phyloP scores from a whole-genome alignment of 352 stramenopile species.

The Halophytophthora batemanensis region DNA sequence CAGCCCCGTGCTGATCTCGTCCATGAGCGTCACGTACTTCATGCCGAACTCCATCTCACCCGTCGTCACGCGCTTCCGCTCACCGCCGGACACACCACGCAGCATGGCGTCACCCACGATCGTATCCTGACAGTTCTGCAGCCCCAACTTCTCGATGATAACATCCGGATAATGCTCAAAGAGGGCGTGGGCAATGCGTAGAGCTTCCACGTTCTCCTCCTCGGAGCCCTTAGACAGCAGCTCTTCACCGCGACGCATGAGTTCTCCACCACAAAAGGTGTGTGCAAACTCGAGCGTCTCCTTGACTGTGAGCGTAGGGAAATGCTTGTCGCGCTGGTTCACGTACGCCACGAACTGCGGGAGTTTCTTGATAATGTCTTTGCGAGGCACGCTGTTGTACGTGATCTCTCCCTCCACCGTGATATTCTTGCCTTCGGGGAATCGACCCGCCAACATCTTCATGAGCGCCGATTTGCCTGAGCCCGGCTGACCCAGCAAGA shows the following conservation, averaged over 20 bases:
- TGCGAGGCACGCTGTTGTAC: constrained; percentile 15
- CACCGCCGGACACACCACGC: constrained; percentile 63
- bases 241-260: constrained; percentile 14
- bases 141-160: constrained; percentile 38
- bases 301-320: constrained; percentile 20
- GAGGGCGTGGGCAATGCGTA: constrained; percentile 13
- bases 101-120: constrained; percentile 44
- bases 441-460: constrained; percentile 41
- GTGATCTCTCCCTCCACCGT: constrained; percentile 17
- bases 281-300: constrained; percentile 39
- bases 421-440: constrained; percentile 22
- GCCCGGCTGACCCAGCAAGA: constrained; percentile 30
- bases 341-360: constrained; percentile 28
- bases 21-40: constrained; percentile 66
- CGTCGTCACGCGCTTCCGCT: constrained; percentile 74
- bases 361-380: constrained; percentile 9
- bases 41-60: constrained; percentile 86
- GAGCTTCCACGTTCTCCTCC: constrained; percentile 25
- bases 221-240: constrained; percentile 29
- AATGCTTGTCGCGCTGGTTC: constrained; percentile 44
- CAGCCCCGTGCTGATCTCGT: constrained; percentile 66
- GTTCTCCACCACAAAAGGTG: constrained; percentile 34
- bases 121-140: constrained; percentile 43
- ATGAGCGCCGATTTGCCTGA: constrained; percentile 39
- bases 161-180: constrained; percentile 45